phyloP scores from a whole-genome alignment of 768 basidiomycete genomes.

The Lentinula boryana region DNA sequence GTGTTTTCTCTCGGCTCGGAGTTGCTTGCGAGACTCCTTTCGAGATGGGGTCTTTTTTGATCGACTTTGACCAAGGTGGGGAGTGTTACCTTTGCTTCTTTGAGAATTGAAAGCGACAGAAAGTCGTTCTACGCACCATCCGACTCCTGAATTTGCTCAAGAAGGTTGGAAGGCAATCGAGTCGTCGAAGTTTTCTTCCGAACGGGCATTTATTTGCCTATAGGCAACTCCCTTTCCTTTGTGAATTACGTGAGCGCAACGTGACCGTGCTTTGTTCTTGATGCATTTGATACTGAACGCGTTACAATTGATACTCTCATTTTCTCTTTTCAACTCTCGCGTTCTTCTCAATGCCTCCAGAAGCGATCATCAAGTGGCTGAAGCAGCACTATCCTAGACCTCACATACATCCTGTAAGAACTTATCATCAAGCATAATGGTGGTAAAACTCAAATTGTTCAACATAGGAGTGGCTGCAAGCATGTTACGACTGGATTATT shows the following conservation, averaged over 20 bases:
- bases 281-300: neutral
- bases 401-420: slow-evolving; percentile 53
- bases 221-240: neutral
- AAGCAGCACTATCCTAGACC: slow-evolving; percentile 53
- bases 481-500: slow-evolving; percentile 62
- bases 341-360: slow-evolving; percentile 20
- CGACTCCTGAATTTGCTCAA: slow-evolving; percentile 21
- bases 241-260: neutral
- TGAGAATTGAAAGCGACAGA: neutral
- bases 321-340: neutral
- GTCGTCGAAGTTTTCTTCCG: slow-evolving; percentile 33
- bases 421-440: neutral
- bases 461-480: slow-evolving; percentile 70
- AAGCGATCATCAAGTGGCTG: slow-evolving; percentile 46
- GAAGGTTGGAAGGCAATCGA: slow-evolving; percentile 27
- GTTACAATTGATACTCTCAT: neutral
- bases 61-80: slow-evolving; percentile 13
- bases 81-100: neutral
- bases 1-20: slow-evolving; percentile 52
- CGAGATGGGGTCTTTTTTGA: slow-evolving; percentile 29
- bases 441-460: neutral
- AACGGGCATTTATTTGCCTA: slow-evolving; percentile 7
- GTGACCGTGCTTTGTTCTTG: slow-evolving; percentile 1
- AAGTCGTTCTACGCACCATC: neutral
- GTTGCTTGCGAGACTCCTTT: slow-evolving; percentile 62